phyloP scores from a whole-genome alignment of 352 stramenopile species.

The Pythium dissimile region DNA sequence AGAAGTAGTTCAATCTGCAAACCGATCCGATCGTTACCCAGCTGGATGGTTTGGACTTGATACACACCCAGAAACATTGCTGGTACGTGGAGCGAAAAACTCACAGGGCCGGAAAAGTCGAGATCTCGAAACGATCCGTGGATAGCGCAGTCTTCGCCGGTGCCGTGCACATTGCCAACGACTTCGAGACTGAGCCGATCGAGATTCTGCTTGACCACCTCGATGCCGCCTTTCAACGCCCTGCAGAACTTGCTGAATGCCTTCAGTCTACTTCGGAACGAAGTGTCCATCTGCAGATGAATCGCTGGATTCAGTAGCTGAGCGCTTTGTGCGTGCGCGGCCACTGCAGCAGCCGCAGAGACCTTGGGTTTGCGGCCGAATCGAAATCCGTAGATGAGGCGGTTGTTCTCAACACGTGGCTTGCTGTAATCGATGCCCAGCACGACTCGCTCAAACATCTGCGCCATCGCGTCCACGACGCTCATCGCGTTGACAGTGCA shows the following conservation, averaged over 20 bases:
- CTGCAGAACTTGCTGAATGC: constrained; percentile 60
- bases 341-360: constrained; percentile 31
- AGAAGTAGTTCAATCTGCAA: constrained; percentile 59
- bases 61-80: constrained; percentile 59
- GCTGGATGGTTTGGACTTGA: constrained; percentile 40
- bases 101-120: constrained; percentile 51
- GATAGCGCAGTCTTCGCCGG: constrained; percentile 46
- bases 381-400: constrained; percentile 67
- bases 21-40: constrained; percentile 41
- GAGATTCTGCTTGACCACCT: constrained; percentile 57
- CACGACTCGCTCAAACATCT: constrained; percentile 60
- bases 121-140: constrained; percentile 60
- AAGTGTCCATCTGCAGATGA: constrained; percentile 37
- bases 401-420: constrained; percentile 38
- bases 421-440: constrained; percentile 63
- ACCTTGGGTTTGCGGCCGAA: constrained; percentile 57
- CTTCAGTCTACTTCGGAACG: constrained; percentile 45
- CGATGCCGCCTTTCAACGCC: constrained; percentile 43
- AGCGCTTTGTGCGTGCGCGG: constrained; percentile 21
- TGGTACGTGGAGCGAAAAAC: constrained; percentile 41
- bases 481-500: constrained; percentile 51
- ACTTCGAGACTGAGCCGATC: constrained; percentile 51
- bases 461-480: constrained; percentile 55
- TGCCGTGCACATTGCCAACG: constrained; percentile 42
- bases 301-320: constrained; percentile 42